These are phyloP conservation scores for Yamagishiella unicocca DNA, from an alignment of 139 green algal genomes.

Conservation along the genomic window DNA sequence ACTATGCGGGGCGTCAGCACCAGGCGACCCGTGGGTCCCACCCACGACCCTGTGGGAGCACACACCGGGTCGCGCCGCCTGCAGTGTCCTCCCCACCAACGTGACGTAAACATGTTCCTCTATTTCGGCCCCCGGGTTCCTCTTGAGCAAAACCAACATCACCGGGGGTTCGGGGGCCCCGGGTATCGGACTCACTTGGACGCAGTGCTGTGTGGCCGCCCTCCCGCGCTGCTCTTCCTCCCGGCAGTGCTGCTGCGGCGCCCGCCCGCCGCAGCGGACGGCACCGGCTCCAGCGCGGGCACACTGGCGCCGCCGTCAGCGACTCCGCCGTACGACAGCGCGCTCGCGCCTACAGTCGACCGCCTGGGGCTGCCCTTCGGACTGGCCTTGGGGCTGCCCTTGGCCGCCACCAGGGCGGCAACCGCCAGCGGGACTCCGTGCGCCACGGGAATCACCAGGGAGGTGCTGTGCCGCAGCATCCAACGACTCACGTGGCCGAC, in stretches of 20 bases:
- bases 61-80: too few relatives aligned
- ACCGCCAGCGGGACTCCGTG: neutral
- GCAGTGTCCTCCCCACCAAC: too few relatives aligned
- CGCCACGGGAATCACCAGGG: neutral
- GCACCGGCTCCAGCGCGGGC: neutral
- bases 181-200: too few relatives aligned
- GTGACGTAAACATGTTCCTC: too few relatives aligned
- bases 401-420: neutral
- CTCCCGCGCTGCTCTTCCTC: neutral
- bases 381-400: neutral
- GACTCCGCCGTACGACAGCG: too few relatives aligned
- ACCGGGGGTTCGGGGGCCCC: too few relatives aligned
- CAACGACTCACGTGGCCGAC: constrained; percentile 14
- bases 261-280: neutral
- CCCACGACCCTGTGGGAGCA: too few relatives aligned
- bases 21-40: too few relatives aligned
- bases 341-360: neutral
- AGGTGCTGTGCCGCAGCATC: constrained; percentile 20
- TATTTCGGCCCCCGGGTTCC: too few relatives aligned
- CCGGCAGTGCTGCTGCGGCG: neutral
- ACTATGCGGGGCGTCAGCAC: too few relatives aligned
- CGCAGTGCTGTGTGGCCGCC: too few relatives aligned
- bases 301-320: neutral
- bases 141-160: too few relatives aligned
- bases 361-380: neutral